A percentile compares a stretch with the other conserved stretches of the same genome.
These are phyloP conservation scores for Millerago galiae DNA, from an alignment of 805 yeast genomes.

Conservation along the genomic window DNA sequence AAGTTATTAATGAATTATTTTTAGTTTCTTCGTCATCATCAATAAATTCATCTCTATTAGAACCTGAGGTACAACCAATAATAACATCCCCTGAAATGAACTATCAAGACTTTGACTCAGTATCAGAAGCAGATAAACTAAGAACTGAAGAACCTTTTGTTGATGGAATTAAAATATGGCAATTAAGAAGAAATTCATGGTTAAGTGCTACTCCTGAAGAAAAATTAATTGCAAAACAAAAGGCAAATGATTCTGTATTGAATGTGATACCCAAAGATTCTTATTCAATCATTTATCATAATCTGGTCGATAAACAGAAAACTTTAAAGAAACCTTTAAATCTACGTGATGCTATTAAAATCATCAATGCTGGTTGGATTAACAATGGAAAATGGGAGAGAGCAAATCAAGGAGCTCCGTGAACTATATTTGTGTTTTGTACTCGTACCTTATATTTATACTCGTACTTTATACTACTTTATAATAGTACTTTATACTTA, in stretches of 20 bases:
- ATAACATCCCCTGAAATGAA: background rate
- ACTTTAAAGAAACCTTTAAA: slow-evolving; percentile 65
- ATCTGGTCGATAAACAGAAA: slow-evolving; percentile 64
- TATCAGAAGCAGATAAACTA: slow-evolving; percentile 19
- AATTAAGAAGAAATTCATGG: slow-evolving; percentile 65
- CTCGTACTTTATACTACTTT: too few relatives aligned
- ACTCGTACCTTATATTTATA: too few relatives aligned
- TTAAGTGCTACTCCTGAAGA: slow-evolving; percentile 30
- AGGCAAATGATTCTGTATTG: slow-evolving; percentile 18
- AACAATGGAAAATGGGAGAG: slow-evolving; percentile 69
- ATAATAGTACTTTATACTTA: too few relatives aligned
- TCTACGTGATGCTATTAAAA: slow-evolving; percentile 61
- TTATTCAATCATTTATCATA: slow-evolving; percentile 57
- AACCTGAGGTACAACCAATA: slow-evolving; percentile 11
- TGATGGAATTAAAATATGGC: slow-evolving; percentile 64
- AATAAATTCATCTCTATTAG: slow-evolving; percentile 19
- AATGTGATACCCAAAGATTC: slow-evolving; percentile 38
- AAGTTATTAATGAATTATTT: slow-evolving; percentile 44
- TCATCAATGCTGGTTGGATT: slow-evolving; percentile 82
- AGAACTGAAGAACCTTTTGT: slow-evolving; percentile 29
- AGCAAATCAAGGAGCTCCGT: slow-evolving; percentile 33
- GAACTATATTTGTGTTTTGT: too few relatives aligned
- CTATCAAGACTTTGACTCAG: slow-evolving; percentile 23
- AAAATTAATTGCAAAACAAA: slow-evolving; percentile 12
- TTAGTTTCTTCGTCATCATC: slow-evolving; percentile 32